Conservation (phyloP, 2,329 filamentous ascomycete genomes). For the Fusarium sp. region DNA sequence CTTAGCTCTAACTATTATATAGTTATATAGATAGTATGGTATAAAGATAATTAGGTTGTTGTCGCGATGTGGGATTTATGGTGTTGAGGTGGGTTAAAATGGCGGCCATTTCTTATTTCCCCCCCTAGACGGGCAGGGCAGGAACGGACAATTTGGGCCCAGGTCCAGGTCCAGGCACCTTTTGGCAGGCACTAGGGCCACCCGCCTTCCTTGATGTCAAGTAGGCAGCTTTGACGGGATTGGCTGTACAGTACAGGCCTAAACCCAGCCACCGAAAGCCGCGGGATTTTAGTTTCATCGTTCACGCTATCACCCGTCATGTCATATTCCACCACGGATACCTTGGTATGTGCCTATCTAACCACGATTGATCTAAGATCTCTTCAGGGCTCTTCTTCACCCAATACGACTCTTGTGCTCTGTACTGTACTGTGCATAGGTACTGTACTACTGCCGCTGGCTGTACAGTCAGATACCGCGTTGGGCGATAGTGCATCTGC, state of each 20-base stretch:
- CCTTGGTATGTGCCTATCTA: conserved; percentile 3
- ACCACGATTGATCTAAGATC: conserved; percentile 43
- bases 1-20: too few relatives aligned
- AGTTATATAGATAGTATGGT: too few relatives aligned
- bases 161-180: conserved; percentile 7
- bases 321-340: conserved; percentile 40
- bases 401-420: neutral
- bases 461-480: conserved; percentile 32
- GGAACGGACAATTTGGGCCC: neutral
- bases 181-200: conserved; percentile 40
- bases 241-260: conserved; percentile 18
- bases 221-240: conserved; percentile 9
- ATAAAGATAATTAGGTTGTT: too few relatives aligned
- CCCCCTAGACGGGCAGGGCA: conserved; percentile 1
- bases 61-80: too few relatives aligned
- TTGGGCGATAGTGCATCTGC: conserved; percentile 42
- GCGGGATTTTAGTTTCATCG: conserved; percentile 30
- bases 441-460: conserved; percentile 10
- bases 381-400: conserved; percentile 42
- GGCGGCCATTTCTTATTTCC: too few relatives aligned
- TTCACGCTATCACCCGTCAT: conserved; percentile 33
- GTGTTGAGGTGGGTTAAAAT: too few relatives aligned
- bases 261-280: conserved; percentile 20
- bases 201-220: conserved; percentile 19
- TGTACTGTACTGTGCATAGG: neutral